Evolutionary conservation across 768 basidiomycete genomes (phyloP), one percentile per base, ranked within the genome.

Genomic region (Collybiopsis luxurians): DNA sequence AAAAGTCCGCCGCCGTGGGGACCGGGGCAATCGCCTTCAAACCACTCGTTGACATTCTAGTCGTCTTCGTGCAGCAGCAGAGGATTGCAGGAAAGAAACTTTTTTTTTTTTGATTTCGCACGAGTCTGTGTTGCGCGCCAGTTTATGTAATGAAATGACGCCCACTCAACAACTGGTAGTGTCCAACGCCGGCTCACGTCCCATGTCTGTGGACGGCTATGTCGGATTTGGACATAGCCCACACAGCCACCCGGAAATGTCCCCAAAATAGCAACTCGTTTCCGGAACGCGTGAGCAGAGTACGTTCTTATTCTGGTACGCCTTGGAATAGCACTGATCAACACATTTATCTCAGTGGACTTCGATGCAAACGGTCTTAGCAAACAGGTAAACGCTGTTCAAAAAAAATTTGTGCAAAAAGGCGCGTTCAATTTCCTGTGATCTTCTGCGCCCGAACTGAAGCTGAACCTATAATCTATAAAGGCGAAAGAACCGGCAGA

Each of bases 11-110:
- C 62, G 96, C 94, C 42, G 92, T 97, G 46, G 97, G 97, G 51
- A 99, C 96, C n/a, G 97, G 97, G 50, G 97, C 91, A 69, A 99
- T 99, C 46, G 90, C 89, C 77, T 98, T 98, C 65, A 98, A 81
- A 56, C 93, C 92, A 71, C 90, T 92, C 51, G 92, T 90, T 69
- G 91, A 91, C 81, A 83, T 83, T 49, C 17, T 46, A 31, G 52
- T 13, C 31, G 31, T 34, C 13, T 5, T 13, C 31, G 31, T 34
- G 6, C 31, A 34, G 13, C 6, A 13, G 31, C 5, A 13, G 31
- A 13, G 13, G 31, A 34, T 6, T 34, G 13, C 31, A 34, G 31
- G 6, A 5, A 5, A 34, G 13, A 34, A 34, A 34, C 5, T 34
- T 34, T 34, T 34, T 34, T 13, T 34, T 34, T 34, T 13, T 34